Conservation (phyloP, 2,329 filamentous ascomycete genomes). For the Cryphonectria naterciae region DNA sequence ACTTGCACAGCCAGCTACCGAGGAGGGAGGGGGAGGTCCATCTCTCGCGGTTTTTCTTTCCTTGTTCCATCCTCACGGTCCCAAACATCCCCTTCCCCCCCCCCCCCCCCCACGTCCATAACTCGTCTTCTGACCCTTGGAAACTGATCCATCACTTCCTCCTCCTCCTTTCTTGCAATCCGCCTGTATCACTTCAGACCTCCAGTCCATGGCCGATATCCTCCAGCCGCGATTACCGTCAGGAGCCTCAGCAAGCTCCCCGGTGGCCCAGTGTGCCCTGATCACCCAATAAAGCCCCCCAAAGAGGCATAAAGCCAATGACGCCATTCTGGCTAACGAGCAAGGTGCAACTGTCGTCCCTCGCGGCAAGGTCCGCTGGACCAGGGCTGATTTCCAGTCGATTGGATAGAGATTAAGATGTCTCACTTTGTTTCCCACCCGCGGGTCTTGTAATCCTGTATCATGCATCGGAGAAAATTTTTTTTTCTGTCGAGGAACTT, state of each 20-base stretch:
- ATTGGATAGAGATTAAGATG: constrained; percentile 23
- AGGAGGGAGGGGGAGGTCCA: neutral
- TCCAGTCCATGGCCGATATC: neutral
- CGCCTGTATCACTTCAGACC: neutral
- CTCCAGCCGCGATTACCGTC: constrained; percentile 3
- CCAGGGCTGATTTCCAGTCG: constrained; percentile 1
- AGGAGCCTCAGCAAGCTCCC: constrained; percentile 4
- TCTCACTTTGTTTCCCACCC: neutral
- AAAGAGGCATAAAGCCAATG: constrained; percentile 19
- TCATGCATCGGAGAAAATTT: neutral
- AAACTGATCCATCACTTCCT: neutral
- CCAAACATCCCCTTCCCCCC: neutral
- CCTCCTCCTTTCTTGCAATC: neutral
- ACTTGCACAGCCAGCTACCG: neutral
- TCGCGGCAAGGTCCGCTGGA: constrained; percentile 17
- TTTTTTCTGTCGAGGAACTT: neutral
- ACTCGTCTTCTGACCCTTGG: neutral
- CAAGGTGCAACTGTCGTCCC: neutral
- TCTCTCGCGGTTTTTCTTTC: neutral
- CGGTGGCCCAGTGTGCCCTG: constrained; percentile 4
- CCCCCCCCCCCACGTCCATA: no score
- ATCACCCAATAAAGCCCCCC: constrained; percentile 12
- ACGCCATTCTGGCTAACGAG: constrained; percentile 24
- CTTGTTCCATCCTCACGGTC: neutral
- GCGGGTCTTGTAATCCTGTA: neutral